A percentile compares a stretch with the other conserved stretches of the same genome.
Conservation (phyloP, 805 yeast species). For the Wickerhamiella australiensis region DNA sequence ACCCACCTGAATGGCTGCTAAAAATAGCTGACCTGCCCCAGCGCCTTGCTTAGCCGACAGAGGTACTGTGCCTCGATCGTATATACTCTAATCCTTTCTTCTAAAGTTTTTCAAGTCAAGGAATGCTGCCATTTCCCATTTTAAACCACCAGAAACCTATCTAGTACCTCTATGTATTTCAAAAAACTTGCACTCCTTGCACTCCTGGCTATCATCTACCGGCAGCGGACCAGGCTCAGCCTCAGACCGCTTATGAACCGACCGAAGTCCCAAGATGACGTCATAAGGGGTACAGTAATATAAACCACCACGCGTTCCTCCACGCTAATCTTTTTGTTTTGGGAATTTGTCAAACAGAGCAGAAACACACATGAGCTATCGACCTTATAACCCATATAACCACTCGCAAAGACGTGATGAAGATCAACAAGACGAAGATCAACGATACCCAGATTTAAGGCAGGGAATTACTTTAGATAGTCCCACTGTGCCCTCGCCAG, state of each 20-base stretch:
- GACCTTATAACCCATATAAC: conserved; percentile 7
- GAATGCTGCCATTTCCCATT: no score
- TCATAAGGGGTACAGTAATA: background rate
- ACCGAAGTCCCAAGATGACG: background rate
- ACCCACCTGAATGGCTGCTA: background rate
- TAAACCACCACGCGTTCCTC: background rate
- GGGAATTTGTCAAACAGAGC: background rate
- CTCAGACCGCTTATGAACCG: no score
- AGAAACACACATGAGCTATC: background rate
- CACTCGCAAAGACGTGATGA: background rate
- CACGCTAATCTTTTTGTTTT: background rate
- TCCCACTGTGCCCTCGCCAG: background rate
- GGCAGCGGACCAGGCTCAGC: background rate
- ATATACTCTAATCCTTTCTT: no score
- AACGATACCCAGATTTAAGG: background rate
- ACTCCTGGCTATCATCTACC: no score
- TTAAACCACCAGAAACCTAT: background rate
- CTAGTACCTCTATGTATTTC: no score
- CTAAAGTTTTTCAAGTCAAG: no score
- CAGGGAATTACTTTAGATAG: background rate
- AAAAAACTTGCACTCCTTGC: no score
- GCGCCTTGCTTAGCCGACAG: background rate
- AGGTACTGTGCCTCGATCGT: background rate
- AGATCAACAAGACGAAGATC: background rate
- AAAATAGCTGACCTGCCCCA: background rate